These are phyloP conservation scores for Talaromyces sp. DNA, from an alignment of 2,329 filamentous ascomycete genomes.

Conservation along the genomic window DNA sequence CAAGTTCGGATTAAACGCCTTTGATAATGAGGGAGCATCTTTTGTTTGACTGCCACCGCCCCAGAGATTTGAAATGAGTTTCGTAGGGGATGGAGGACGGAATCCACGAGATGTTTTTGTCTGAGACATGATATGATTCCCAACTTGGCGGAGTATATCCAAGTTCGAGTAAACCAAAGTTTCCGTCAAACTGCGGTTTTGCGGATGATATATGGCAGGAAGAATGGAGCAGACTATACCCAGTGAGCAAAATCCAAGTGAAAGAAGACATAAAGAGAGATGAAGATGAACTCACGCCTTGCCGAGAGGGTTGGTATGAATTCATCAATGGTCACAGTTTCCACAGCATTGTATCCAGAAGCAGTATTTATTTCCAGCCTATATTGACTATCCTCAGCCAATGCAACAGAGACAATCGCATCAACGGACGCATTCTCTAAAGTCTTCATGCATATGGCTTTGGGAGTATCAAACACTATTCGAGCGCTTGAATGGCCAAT, in stretches of 20 bases:
- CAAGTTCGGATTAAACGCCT: conserved; percentile 29
- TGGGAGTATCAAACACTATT: conserved; percentile 32
- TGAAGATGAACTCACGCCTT: conserved; percentile 54
- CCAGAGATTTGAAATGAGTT: conserved; percentile 79
- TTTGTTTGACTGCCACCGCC: conserved; percentile 51
- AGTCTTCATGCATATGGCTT: conserved; percentile 22
- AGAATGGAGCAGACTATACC: conserved; percentile 64
- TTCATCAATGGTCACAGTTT: conserved; percentile 67
- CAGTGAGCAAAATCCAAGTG: conserved; percentile 12
- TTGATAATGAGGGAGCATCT: conserved; percentile 28
- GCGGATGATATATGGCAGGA: conserved; percentile 62
- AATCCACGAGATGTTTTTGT: conserved; percentile 58
- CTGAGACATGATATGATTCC: conserved; percentile 57
- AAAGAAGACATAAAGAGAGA: not conserved
- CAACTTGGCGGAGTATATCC: conserved; percentile 67
- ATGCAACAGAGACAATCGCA: conserved; percentile 63
- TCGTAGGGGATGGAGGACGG: conserved; percentile 79
- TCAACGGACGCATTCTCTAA: conserved; percentile 31
- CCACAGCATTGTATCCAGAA: conserved; percentile 62
- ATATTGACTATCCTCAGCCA: conserved; percentile 56
- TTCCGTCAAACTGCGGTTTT: conserved; percentile 43
- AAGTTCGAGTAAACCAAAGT: conserved; percentile 72
- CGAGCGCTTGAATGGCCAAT: conserved; percentile 27
- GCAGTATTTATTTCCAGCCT: conserved; percentile 57
- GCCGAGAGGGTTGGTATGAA: conserved; percentile 71